phyloP scores from a whole-genome alignment of 768 basidiomycete genomes.

The Pulveroboletus frians region DNA sequence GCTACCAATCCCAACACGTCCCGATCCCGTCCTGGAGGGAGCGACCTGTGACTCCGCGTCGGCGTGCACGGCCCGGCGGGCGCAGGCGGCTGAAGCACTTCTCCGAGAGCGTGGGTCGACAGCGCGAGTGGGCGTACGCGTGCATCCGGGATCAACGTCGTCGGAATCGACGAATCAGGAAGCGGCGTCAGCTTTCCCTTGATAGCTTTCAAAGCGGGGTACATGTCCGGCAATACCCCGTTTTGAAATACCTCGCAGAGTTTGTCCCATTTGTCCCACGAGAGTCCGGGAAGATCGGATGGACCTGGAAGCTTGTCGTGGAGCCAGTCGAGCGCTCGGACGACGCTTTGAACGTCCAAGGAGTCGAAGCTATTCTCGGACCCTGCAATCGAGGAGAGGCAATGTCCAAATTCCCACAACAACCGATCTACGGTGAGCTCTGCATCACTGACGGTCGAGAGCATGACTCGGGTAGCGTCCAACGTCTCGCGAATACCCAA shows the following conservation, averaged over 20 bases:
- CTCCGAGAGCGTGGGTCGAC: constrained; percentile 43
- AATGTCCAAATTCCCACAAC: constrained; percentile 36
- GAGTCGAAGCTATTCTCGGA: constrained; percentile 20
- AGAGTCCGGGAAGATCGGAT: constrained; percentile 46
- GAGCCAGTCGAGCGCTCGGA: constrained; percentile 56
- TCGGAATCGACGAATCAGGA: constrained; percentile 20
- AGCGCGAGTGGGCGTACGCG: constrained; percentile 31
- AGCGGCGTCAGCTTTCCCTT: constrained; percentile 30
- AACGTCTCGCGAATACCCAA: constrained; percentile 23
- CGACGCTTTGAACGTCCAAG: constrained; percentile 35
- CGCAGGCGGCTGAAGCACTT: constrained; percentile 39
- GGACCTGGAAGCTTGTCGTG: constrained; percentile 39
- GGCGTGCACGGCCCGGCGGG: constrained; percentile 48
- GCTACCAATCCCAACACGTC: constrained; percentile 49
- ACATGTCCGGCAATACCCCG: constrained; percentile 24
- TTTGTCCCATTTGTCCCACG: constrained; percentile 40
- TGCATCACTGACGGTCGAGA: constrained; percentile 22
- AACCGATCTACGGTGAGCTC: constrained; percentile 25
- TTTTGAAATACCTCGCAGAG: constrained; percentile 39
- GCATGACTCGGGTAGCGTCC: constrained; percentile 20
- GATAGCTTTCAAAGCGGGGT: constrained; percentile 29
- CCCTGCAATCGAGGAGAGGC: constrained; percentile 28
- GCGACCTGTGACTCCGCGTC: constrained; percentile 32
- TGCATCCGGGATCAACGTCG: constrained; percentile 33
- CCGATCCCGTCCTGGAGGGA: constrained; percentile 23